Evolutionary conservation across 768 basidiomycete genomes (phyloP).

Genomic region (Collybia sordida): DNA sequence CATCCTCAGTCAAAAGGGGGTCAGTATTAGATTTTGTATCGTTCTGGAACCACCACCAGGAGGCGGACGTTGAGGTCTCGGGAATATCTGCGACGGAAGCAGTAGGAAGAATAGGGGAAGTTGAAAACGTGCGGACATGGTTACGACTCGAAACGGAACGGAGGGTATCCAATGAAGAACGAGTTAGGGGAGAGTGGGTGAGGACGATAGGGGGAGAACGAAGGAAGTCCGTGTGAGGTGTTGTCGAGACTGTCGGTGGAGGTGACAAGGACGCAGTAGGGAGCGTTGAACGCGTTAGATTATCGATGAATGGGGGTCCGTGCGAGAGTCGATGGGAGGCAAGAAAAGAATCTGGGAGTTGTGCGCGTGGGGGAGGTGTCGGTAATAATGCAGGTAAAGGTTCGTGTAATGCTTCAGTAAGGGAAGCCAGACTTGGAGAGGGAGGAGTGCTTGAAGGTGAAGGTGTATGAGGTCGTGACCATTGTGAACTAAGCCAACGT

Average conservation of each 20-base stretch:
- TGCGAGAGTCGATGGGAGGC: conserved; percentile 22
- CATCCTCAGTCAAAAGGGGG: conserved; percentile 49
- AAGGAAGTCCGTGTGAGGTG: conserved; percentile 15
- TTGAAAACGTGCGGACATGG: conserved; percentile 22
- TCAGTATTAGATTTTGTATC: conserved; percentile 48
- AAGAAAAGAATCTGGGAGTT: conserved; percentile 34
- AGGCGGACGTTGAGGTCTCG: conserved; percentile 17
- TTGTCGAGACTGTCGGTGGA: conserved; percentile 19
- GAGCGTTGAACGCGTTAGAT: conserved; percentile 57
- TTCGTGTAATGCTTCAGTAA: conserved; percentile 48
- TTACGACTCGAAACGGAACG: conserved; percentile 42
- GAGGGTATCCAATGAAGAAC: conserved; percentile 59
- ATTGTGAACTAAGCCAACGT: conserved; percentile 42
- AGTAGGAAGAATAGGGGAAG: conserved; percentile 11
- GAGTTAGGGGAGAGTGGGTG: conserved; percentile 37
- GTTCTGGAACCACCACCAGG: conserved; percentile 54
- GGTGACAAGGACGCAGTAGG: conserved; percentile 62
- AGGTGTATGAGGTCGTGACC: conserved; percentile 5
- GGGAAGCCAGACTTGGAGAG: conserved; percentile 36
- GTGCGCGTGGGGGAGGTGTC: conserved; percentile 41
- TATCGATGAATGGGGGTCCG: conserved; percentile 53
- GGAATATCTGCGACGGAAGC: conserved; percentile 12
- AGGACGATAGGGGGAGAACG: conserved; percentile 29
- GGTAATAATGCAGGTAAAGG: conserved; percentile 27
- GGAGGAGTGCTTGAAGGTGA: conserved; percentile 33